Evolutionary conservation across 176 grass and related monocot genomes (phyloP).

Genomic region (Ampelocalamus luodianensis): DNA sequence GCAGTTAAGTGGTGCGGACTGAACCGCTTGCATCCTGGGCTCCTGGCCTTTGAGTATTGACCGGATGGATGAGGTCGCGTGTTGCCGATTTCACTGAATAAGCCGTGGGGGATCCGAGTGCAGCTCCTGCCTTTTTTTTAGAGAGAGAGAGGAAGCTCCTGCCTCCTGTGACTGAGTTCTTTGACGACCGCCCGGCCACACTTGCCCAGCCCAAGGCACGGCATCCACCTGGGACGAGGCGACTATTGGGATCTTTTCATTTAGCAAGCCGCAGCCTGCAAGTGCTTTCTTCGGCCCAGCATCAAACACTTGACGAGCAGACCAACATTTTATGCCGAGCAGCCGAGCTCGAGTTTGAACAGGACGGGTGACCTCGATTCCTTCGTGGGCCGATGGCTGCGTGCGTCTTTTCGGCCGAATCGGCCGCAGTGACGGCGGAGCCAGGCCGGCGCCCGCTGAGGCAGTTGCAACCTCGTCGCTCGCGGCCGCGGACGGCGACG

Average conservation of each 20-base stretch:
- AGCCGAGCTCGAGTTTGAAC: neutral
- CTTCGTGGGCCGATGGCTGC: neutral
- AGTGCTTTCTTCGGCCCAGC: neutral
- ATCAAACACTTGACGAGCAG: neutral
- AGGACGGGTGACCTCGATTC: neutral
- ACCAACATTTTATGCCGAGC: neutral
- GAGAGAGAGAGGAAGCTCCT: too few relatives aligned
- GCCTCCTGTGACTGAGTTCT: too few relatives aligned
- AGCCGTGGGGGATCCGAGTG: too few relatives aligned
- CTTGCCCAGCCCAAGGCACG: too few relatives aligned
- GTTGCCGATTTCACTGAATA: too few relatives aligned
- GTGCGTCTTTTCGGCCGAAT: neutral
- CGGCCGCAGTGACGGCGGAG: neutral
- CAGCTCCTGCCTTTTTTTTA: too few relatives aligned
- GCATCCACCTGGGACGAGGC: too few relatives aligned
- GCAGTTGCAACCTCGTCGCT: neutral
- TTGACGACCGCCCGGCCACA: too few relatives aligned
- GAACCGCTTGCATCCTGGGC: too few relatives aligned
- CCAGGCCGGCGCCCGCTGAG: neutral
- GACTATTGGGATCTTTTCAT: neutral
- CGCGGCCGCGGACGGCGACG: neutral
- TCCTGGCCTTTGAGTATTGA: too few relatives aligned
- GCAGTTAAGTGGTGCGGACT: too few relatives aligned
- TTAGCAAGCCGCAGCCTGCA: neutral
- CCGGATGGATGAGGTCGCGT: too few relatives aligned